A percentile compares a stretch with the other conserved stretches of the same genome.
Evolutionary conservation across 257 asterid genomes (phyloP).

Genomic region (Lantana camara): DNA sequence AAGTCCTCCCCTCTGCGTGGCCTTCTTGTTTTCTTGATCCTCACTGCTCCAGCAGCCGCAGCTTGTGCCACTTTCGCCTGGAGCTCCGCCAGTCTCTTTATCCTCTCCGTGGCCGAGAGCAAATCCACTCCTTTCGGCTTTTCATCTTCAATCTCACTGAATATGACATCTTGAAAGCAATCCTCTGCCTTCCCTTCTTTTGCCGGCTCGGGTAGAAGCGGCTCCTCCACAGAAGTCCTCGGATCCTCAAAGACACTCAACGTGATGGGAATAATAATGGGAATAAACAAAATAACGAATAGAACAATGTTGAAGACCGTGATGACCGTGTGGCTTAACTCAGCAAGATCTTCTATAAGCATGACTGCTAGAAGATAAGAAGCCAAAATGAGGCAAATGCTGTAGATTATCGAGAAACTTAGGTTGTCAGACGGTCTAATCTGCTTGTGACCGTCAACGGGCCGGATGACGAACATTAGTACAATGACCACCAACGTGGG

Average conservation of each 20-base stretch:
- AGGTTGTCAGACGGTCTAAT: constrained; percentile 36
- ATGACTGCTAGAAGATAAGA: constrained; percentile 55
- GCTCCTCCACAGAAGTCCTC: constrained; percentile 35
- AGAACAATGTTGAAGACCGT: constrained; percentile 38
- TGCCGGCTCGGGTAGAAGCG: constrained; percentile 29
- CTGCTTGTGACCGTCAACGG: constrained; percentile 60
- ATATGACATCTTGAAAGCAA: constrained; percentile 35
- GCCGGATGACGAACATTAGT: constrained; percentile 48
- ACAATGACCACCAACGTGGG: constrained; percentile 57
- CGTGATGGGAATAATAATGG: constrained; percentile 39
- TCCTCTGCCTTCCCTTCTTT: constrained; percentile 40
- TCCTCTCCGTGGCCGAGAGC: constrained; percentile 52
- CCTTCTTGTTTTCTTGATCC: constrained; percentile 45
- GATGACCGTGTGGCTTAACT: constrained; percentile 32
- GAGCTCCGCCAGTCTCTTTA: constrained; percentile 51
- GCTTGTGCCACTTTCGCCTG: constrained; percentile 59
- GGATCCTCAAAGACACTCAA: constrained; percentile 28
- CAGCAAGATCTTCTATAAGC: constrained; percentile 49
- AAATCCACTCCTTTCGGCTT: constrained; percentile 48
- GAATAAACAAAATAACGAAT: constrained; percentile 38
- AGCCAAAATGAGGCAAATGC: constrained; percentile 47
- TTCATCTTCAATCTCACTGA: constrained; percentile 59
- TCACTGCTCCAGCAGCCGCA: constrained; percentile 68
- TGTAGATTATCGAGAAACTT: constrained; percentile 37
- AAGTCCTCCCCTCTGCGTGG: constrained; percentile 66